These are phyloP conservation scores for Pleurotus salmoneostramineus DNA, from an alignment of 768 basidiomycete species.

Conservation along the genomic window DNA sequence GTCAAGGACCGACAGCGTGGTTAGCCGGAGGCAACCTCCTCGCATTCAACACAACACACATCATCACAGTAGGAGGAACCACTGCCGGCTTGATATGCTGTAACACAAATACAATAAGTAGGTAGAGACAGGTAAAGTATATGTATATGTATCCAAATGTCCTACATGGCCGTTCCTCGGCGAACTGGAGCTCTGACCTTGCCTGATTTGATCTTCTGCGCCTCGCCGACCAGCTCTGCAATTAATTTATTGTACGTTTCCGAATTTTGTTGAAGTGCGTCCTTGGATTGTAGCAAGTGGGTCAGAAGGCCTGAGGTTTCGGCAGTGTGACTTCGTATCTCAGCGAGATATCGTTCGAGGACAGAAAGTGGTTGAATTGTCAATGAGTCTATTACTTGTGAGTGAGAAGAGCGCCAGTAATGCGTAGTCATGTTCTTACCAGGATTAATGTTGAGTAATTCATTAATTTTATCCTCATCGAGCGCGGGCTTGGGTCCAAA, in stretches of 20 bases:
- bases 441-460: slow-evolving; percentile 60
- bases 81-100: background rate
- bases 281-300: slow-evolving; percentile 76
- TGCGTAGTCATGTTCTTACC: slow-evolving; percentile 39
- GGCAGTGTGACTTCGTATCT: slow-evolving; percentile 69
- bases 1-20: no score
- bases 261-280: slow-evolving; percentile 80
- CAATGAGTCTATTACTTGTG: slow-evolving; percentile 51
- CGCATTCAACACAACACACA: no score
- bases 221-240: slow-evolving; percentile 88
- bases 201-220: slow-evolving; percentile 75
- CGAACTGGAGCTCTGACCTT: slow-evolving; percentile 46
- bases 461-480: slow-evolving; percentile 60
- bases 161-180: slow-evolving; percentile 42
- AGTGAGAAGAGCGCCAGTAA: background rate
- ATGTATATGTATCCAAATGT: slow-evolving; percentile 2
- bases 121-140: background rate
- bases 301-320: slow-evolving; percentile 75
- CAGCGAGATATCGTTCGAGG: slow-evolving; percentile 63
- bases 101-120: background rate
- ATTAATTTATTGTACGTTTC: slow-evolving; percentile 91
- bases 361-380: slow-evolving; percentile 65
- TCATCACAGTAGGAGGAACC: no score
- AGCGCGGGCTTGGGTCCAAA: slow-evolving; percentile 79
- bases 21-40: no score